Conservation (phyloP, 2,329 filamentous ascomycete species). For the Lachnellula suecica region DNA sequence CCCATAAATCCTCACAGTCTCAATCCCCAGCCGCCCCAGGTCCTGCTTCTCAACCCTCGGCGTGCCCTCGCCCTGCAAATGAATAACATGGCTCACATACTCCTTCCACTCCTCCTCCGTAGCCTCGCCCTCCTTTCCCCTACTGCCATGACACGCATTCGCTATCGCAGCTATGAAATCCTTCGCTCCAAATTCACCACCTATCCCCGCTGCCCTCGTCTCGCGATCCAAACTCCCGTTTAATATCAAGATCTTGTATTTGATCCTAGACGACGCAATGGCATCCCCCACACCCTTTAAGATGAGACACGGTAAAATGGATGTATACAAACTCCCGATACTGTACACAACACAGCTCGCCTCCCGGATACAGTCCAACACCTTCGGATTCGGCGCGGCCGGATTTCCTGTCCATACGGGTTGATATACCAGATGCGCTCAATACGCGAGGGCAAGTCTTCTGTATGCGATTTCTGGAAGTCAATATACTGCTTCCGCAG, state of each 20-base stretch:
- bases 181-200: conserved; percentile 64
- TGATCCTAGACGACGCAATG: conserved; percentile 45
- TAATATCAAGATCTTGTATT: conserved; percentile 66
- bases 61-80: conserved; percentile 69
- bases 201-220: conserved; percentile 63
- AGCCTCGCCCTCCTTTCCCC: conserved; percentile 22
- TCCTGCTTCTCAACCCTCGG: conserved; percentile 68
- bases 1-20: conserved; percentile 76
- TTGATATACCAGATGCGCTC: conserved; percentile 95
- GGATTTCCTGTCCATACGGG: conserved; percentile 95
- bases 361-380: conserved; percentile 58
- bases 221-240: conserved; percentile 86
- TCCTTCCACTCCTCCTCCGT: conserved; percentile 50
- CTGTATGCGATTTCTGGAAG: conserved; percentile 74
- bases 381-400: conserved; percentile 78
- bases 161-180: conserved; percentile 84
- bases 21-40: conserved; percentile 68
- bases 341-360: conserved; percentile 79
- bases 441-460: conserved; percentile 76
- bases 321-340: conserved; percentile 92
- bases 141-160: conserved; percentile 53
- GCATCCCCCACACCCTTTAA: conserved; percentile 72
- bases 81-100: conserved; percentile 83
- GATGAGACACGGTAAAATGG: conserved; percentile 79
- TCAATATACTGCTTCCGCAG: conserved; percentile 78